Base-by-base conservation (phyloP, 169 alveolate genomes). In the Babesia bigemina region DNA sequence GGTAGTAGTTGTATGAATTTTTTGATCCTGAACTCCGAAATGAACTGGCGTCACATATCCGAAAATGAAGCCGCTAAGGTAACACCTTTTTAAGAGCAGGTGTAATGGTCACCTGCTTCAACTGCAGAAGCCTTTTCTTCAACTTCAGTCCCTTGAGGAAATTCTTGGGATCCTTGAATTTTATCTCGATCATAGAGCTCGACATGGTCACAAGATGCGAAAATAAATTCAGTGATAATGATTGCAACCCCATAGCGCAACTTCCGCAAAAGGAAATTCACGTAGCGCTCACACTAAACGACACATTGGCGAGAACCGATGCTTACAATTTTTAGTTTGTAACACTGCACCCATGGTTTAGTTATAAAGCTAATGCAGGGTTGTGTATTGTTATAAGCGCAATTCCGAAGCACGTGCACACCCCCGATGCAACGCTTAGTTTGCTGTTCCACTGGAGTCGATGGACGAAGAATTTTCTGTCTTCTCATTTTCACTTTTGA, bases 111-210 rank as follows among this genome's bases (percentile, higher is more conserved):
- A 10, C 59, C 59, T 52, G 39, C 24, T 52, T 52, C 16, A 52
- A 22, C 59, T 17, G 14, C 12, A 52, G 59, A 52, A 52, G 59
- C 59, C 33, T 10, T 22, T 52, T 52, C 8, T 52, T 52, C 59
- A 52, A 24, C 59, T 52, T 52, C 11, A 52, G 19, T 10, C 28
- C 59, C 24, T 52, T 52, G 28, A 52, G 9, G 13, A 52, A 9
- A 22, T 10, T 52, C 59, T 52, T 52, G 19, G 59, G 59, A 22
- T 52, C 59, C 59, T 52, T 52, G 21, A 52, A 52, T 52, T 52
- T 52, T 52, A 52, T 21, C 33, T 52, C 59, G 59, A 52, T 17
- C 59, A 52, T 52, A 52, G 59, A 52, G 59, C 59, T 52, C 59
- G 59, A 52, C 59, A 52, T 52, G 13, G 19, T 52, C 9, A 22